Conservation (phyloP, 169 alveolate genomes). For the Plasmodium sp. region DNA sequence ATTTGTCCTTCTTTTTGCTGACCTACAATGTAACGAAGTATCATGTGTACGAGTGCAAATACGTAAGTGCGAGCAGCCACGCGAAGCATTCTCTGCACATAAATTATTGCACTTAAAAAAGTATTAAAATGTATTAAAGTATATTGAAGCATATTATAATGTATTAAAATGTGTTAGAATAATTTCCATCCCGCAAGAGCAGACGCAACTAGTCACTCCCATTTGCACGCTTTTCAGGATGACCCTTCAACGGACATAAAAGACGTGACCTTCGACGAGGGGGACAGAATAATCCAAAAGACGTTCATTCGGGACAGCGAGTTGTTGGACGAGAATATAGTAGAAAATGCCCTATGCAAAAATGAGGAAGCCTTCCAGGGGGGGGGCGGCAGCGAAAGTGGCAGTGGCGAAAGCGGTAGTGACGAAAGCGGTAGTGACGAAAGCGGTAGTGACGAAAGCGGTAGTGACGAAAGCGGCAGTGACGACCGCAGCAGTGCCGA, state of each 20-base stretch:
- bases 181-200: not conserved
- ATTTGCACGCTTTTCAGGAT: slow-evolving; percentile 10
- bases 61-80: not conserved
- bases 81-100: not conserved
- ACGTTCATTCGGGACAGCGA: slow-evolving; percentile 31
- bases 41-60: slow-evolving; percentile 55
- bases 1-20: slow-evolving; percentile 45
- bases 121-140: too few relatives aligned
- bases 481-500: not conserved
- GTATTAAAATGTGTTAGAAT: not conserved
- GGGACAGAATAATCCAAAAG: slow-evolving; percentile 30
- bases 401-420: not conserved
- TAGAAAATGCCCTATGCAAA: slow-evolving; percentile 33
- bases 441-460: not conserved
- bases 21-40: slow-evolving; percentile 44
- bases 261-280: slow-evolving; percentile 1
- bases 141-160: too few relatives aligned
- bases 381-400: not conserved
- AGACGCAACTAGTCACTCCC: not conserved
- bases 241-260: slow-evolving; percentile 18
- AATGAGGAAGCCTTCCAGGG: slow-evolving; percentile 6
- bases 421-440: not conserved
- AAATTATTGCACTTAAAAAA: not conserved
- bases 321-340: slow-evolving; percentile 24
- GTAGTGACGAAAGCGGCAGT: not conserved